Evolutionary conservation across 345 rosid species (phyloP), one percentile per base, ranked within the genome.

Genomic region (Bruguiera gymnorhiza): DNA sequence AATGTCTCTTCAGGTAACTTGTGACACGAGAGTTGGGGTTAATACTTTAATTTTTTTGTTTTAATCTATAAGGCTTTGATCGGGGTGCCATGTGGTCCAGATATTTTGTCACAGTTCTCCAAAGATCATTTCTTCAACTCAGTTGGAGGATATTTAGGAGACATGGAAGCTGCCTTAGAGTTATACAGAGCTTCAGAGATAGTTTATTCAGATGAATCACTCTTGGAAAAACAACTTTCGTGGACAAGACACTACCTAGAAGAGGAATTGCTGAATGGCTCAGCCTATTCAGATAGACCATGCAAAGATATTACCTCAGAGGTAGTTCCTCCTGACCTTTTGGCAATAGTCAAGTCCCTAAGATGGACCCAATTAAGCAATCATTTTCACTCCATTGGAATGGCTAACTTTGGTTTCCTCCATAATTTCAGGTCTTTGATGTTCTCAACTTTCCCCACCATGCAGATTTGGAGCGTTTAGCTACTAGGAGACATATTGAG

Each of bases 1-100:
- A 80, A 84, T 74, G 91, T 92, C 70, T 83, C 92, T 70, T 75
- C 86, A 70, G 99, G 99, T 87, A 76, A 73, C 43, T 57, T 65
- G 39, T 37, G 60, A 50, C 6, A 63, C 3, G 10, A 29, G 15
- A 21, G 2, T 16, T 46, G 24, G 13, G 60, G 5, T 53, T 57
- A n/a, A 52, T 29, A 4, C 56, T 62, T 64, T 1, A 6, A n/a
- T 26, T 23, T 43, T 32, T 62, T 75, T n/a, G 3, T 15, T 59
- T 24, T 36, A 48, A 32, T 66, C 26, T 39, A 8, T 60, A 56
- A 58, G 54, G 30, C 10, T 21, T n/a, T 66, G 61, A 39, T 56
- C 39, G 13, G 43, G 57, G n/a, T 71, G 51, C 19, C 62, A 23
- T 69, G 18, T 75, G 64, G 19, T 79, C 83, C 84, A 92, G 99